These are phyloP conservation scores for Coemansia sp. DNA, from an alignment of 192 early-diverging fungal species.

Conservation along the genomic window DNA sequence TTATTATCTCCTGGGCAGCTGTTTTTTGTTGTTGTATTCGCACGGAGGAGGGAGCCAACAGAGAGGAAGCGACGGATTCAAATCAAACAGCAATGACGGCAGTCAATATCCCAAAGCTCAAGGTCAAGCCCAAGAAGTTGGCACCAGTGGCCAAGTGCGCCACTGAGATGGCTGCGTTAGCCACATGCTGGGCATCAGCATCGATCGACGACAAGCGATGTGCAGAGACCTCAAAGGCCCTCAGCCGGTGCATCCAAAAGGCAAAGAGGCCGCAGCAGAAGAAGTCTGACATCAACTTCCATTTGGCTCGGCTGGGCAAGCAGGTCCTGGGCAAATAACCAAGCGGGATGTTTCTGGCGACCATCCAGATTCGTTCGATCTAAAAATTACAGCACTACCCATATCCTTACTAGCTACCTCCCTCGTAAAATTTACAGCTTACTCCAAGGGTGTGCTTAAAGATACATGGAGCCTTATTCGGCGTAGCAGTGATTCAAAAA, in stretches of 20 bases:
- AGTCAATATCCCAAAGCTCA: constrained; percentile 44
- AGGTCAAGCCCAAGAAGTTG: constrained; percentile 34
- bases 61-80: background rate
- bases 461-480: too few species aligned
- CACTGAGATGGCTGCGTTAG: constrained; percentile 48
- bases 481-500: too few species aligned
- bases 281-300: constrained; percentile 47
- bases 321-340: constrained; percentile 47
- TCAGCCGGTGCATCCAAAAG: constrained; percentile 47
- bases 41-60: too few species aligned
- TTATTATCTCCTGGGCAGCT: too few species aligned
- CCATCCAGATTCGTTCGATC: too few species aligned
- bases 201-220: constrained; percentile 47
- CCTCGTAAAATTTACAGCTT: too few species aligned
- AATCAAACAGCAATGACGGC: constrained; percentile 28
- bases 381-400: too few species aligned
- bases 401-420: background rate
- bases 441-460: too few species aligned
- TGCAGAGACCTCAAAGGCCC: constrained; percentile 27
- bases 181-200: constrained; percentile 52
- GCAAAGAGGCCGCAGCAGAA: constrained; percentile 7
- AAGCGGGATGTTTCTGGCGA: background rate
- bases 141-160: constrained; percentile 44
- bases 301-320: constrained; percentile 49
- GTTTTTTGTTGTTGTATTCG: too few species aligned